Percentiles rank a stretch among this genome's conserved stretches.
These are phyloP conservation scores for Dunaliella sp. DNA, from an alignment of 139 green algal genomes.

Conservation along the genomic window DNA sequence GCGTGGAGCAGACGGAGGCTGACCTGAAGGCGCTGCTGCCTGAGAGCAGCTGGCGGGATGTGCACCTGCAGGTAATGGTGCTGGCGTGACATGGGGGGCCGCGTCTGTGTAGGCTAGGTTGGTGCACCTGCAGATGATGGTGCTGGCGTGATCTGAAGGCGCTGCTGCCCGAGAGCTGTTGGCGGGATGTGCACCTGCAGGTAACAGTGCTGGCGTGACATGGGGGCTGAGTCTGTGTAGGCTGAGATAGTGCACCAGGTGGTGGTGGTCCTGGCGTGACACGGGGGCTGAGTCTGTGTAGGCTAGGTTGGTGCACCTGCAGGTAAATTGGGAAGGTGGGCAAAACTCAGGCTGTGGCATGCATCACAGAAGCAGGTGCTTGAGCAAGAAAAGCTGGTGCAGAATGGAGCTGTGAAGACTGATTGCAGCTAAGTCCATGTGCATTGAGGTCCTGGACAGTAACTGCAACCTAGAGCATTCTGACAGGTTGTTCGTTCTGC, in stretches of 20 bases:
- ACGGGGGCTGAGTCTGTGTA: neutral
- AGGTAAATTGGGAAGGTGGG: too few species aligned
- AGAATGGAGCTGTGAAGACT: too few species aligned
- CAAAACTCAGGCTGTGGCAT: too few species aligned
- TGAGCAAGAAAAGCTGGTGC: too few species aligned
- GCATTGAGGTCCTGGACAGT: too few species aligned
- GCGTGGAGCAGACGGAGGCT: constrained; percentile 81
- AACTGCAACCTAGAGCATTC: too few species aligned
- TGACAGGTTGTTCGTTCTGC: too few species aligned
- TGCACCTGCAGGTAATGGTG: neutral
- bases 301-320: neutral
- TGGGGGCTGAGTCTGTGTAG: neutral
- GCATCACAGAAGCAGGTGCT: too few species aligned
- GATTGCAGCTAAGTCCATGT: too few species aligned
- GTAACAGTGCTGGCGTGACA: neutral
- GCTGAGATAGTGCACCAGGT: neutral
- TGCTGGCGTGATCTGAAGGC: constrained; percentile 82
- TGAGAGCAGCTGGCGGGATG: constrained; percentile 44
- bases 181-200: constrained; percentile 23
- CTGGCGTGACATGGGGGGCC: neutral
- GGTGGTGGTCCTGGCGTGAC: neutral
- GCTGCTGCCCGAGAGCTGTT: constrained; percentile 54
- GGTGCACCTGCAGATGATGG: neutral
- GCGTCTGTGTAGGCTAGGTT: neutral
- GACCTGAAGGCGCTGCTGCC: constrained; percentile 76